Evolutionary conservation across 2,329 filamentous ascomycete species (phyloP).

Genomic region (Pseudocercospora cruenta): DNA sequence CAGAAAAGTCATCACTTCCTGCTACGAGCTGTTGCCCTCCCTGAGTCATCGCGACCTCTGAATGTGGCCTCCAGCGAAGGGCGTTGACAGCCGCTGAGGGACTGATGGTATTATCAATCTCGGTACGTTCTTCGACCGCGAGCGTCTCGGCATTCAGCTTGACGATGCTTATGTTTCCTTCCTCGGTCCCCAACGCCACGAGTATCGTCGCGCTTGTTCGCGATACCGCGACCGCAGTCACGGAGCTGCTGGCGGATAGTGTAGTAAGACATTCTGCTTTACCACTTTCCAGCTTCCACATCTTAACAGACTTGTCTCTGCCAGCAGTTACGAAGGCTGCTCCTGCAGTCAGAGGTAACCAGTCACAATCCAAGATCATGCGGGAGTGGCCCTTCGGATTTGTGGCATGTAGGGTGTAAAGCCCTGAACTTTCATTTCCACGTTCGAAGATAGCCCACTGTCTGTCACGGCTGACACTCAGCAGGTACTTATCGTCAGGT

Average conservation of each 20-base stretch:
- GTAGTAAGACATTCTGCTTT: conserved; percentile 30
- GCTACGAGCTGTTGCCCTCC: conserved; percentile 40
- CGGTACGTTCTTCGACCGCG: conserved; percentile 11
- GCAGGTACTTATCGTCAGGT: conserved; percentile 69
- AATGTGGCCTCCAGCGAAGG: conserved; percentile 36
- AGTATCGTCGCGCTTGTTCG: neutral
- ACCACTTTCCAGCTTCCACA: conserved; percentile 52
- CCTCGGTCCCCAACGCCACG: conserved; percentile 37
- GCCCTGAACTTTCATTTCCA: conserved; percentile 40
- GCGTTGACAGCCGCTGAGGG: conserved; percentile 35
- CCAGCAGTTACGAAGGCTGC: conserved; percentile 81
- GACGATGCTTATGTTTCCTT: conserved; percentile 31
- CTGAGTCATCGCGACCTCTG: neutral
- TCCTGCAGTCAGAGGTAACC: conserved; percentile 62
- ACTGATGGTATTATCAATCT: conserved; percentile 20
- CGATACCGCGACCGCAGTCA: conserved; percentile 41
- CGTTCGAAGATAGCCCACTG: conserved; percentile 84
- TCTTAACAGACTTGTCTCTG: conserved; percentile 78
- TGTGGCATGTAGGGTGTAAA: conserved; percentile 63
- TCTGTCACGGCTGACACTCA: conserved; percentile 88
- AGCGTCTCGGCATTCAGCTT: conserved; percentile 17
- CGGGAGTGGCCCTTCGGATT: conserved; percentile 86
- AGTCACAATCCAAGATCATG: conserved; percentile 89
- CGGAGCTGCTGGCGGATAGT: conserved; percentile 33
- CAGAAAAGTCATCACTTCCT: conserved; percentile 47